Base-by-base conservation (phyloP, 2,329 filamentous ascomycete species). In the Curvularia hawaiiensis region DNA sequence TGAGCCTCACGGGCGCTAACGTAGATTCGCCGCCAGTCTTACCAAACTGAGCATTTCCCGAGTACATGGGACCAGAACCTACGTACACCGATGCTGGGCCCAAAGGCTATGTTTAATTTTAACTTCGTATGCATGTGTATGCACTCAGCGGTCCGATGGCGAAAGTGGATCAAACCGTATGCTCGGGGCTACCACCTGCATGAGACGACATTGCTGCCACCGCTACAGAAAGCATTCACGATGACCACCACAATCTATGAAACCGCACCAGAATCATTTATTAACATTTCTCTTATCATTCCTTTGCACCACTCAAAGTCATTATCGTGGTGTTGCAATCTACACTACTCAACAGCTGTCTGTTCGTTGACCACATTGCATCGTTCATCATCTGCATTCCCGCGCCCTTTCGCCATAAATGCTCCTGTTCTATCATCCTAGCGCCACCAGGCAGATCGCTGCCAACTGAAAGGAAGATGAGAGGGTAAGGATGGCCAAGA, bases 271-370 rank as follows among this genome's bases (percentile, higher is more conserved):
- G 28, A 43, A 9, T 28, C 33, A 35, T 40, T 60, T 44, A 49
- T 52, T 51, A 62, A 55, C 31, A 61, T 64, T 62, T 70, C 61
- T 71, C 70, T 69, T 65, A 54, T 72, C 56, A 56, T 67, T 66
- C 61, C 62, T 65, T 59, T 67, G 65, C 63, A 69, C 67, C 68
- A 70, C 66, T 62, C 65, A 68, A 61, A 70, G 60, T 70, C 61
- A 66, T 70, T 69, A 68, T 68, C 55, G 62, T 69, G 68, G 67
- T 69, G 62, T 63, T 68, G 56, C 66, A 71, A 67, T 72, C 66
- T 72, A 70, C 63, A 65, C 66, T 65, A 58, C 65, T 63, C 54
- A 64, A 58, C 56, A 62, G 62, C 54, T 60, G 58, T 56, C 57
- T 61, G 26, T 62, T 64, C 58, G 62, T 64, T 61, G 64, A 69